Percentiles rank a stretch among this genome's conserved stretches.
Evolutionary conservation across 768 basidiomycete genomes (phyloP).

Genomic region (Rhodotorula kratochvilovae): DNA sequence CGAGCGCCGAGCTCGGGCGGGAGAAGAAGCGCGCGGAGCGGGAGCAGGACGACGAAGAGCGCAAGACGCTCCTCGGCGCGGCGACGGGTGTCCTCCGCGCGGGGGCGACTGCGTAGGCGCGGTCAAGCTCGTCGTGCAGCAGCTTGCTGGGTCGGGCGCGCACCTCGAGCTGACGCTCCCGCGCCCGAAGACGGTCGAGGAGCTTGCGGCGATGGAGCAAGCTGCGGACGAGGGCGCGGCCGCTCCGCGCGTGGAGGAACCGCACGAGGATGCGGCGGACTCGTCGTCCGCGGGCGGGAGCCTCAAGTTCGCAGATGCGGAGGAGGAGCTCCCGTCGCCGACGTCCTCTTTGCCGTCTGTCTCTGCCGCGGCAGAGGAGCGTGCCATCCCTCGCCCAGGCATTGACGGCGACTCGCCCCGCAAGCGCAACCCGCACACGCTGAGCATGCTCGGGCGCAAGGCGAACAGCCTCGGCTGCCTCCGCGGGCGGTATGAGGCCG

Average conservation of each 20-base stretch:
- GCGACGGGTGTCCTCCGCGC: conserved; percentile 83
- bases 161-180: conserved; percentile 27
- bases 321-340: not conserved
- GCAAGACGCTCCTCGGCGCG: conserved; percentile 67
- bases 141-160: not conserved
- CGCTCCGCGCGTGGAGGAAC: not conserved
- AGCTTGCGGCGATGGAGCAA: conserved; percentile 49
- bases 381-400: too few species aligned
- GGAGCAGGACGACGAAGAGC: conserved; percentile 72
- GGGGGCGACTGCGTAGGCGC: conserved; percentile 83
- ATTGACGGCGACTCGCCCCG: not conserved
- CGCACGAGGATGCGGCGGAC: not conserved
- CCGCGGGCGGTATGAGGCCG: conserved; percentile 41
- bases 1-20: not conserved
- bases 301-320: conserved; percentile 6
- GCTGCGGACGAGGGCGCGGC: conserved; percentile 32
- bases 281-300: too few species aligned
- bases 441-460: conserved; percentile 48
- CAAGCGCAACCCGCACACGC: conserved; percentile 45
- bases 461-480: conserved; percentile 46
- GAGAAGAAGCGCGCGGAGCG: conserved; percentile 41
- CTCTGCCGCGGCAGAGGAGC: not conserved
- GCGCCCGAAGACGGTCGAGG: conserved; percentile 30
- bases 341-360: not conserved
- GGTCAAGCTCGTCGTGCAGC: conserved; percentile 68